Percentiles rank a stretch among this genome's conserved stretches.
Conservation (phyloP, 306 rosid species). For the Macrotyloma uniflorum region DNA sequence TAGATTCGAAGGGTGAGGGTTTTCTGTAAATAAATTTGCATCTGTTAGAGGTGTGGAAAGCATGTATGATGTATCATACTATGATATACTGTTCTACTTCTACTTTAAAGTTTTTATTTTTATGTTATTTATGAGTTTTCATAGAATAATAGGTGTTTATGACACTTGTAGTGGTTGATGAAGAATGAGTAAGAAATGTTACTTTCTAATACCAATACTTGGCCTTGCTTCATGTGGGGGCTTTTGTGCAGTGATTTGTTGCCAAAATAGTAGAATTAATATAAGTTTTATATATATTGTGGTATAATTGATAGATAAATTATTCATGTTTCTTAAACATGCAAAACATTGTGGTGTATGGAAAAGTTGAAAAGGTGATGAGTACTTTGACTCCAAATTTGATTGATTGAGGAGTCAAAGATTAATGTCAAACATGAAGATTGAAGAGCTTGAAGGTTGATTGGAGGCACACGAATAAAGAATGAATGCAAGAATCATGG, state of each 20-base stretch:
- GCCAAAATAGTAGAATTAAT: not conserved
- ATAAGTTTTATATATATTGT: too few relatives aligned
- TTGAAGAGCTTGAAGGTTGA: too few relatives aligned
- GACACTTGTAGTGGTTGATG: not conserved
- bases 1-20: not conserved
- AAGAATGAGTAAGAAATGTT: not conserved
- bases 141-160: not conserved
- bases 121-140: not conserved
- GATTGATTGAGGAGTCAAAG: too few relatives aligned
- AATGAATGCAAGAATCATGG: too few relatives aligned
- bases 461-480: too few relatives aligned
- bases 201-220: not conserved
- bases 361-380: too few relatives aligned
- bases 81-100: not conserved
- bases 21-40: not conserved
- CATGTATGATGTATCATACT: not conserved
- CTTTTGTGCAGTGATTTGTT: too few relatives aligned
- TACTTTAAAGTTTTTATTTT: not conserved
- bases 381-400: too few relatives aligned
- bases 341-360: too few relatives aligned
- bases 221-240: not conserved
- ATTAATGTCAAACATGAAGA: too few relatives aligned
- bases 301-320: too few relatives aligned
- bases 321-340: too few relatives aligned
- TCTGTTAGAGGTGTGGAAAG: slow-evolving; percentile 1